These are phyloP conservation scores for Straminergon stramineum DNA, from an alignment of 225 moss, liverwort and hornwort genomes.

Conservation along the genomic window DNA sequence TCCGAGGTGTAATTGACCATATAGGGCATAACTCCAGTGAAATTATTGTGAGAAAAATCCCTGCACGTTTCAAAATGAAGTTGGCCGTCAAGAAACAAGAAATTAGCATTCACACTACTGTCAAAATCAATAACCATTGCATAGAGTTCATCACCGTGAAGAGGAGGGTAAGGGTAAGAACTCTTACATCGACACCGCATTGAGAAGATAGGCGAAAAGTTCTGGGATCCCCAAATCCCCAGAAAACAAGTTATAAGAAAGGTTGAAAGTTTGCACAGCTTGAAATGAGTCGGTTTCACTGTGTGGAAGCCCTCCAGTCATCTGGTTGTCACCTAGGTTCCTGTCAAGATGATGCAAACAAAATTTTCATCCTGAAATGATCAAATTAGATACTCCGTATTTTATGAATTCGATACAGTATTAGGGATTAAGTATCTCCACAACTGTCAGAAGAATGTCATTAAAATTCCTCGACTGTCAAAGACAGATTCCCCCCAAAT, in stretches of 20 bases:
- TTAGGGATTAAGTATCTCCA: not conserved
- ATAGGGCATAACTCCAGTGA: not conserved
- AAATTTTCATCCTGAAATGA: not conserved
- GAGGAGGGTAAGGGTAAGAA: not conserved
- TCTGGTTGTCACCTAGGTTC: not conserved
- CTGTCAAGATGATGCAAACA: not conserved
- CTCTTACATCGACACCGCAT: too few species aligned
- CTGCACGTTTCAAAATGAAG: not conserved
- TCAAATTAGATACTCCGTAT: not conserved
- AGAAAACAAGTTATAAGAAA: constrained; percentile 4
- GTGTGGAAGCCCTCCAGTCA: not conserved
- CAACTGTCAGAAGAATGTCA: not conserved
- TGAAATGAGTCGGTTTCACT: not conserved
- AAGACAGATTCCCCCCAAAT: not conserved
- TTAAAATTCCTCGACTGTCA: not conserved
- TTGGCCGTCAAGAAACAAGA: not conserved
- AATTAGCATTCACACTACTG: not conserved
- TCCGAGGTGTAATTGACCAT: not conserved
- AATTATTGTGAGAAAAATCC: constrained; percentile 1
- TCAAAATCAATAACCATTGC: not conserved
- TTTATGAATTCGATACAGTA: not conserved
- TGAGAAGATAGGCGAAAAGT: not conserved
- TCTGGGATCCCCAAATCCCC: not conserved
- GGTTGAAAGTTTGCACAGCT: not conserved
- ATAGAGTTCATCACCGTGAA: too few species aligned